A percentile compares a stretch with the other conserved stretches of the same genome.
phyloP scores from a whole-genome alignment of 139 green algal genomes.

The Chlorella sp. region DNA sequence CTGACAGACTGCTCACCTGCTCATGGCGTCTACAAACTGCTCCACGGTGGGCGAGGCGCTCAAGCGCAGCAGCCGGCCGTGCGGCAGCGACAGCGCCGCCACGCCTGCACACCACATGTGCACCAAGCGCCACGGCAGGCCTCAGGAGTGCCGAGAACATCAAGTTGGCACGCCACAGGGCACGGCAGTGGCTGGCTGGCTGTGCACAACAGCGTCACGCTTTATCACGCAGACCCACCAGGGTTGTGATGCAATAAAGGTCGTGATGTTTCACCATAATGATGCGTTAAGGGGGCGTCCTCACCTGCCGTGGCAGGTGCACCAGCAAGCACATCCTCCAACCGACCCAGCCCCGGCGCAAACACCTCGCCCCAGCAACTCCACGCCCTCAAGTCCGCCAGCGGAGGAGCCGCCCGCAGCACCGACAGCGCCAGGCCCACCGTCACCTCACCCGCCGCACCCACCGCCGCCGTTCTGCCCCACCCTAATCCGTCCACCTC shows the following conservation, averaged over 20 bases:
- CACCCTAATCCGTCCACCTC: too few relatives aligned
- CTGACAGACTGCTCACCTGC: not conserved
- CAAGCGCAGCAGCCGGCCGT: slow-evolving; percentile 6
- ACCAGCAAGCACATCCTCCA: slow-evolving; percentile 23
- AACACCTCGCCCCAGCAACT: slow-evolving; percentile 16
- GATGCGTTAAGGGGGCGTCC: too few relatives aligned
- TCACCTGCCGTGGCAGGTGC: too few relatives aligned
- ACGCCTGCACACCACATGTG: not conserved
- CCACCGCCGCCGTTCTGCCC: too few relatives aligned
- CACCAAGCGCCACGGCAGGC: too few relatives aligned
- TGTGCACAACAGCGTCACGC: too few relatives aligned
- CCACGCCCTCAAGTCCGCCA: slow-evolving; percentile 15
- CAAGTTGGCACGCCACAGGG: too few relatives aligned
- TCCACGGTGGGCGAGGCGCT: not conserved
- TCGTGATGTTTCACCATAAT: too few relatives aligned
- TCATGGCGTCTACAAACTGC: not conserved
- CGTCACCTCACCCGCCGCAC: slow-evolving; percentile 5
- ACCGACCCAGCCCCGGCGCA: slow-evolving; percentile 17
- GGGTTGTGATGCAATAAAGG: too few relatives aligned
- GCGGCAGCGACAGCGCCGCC: not conserved
- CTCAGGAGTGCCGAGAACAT: too few relatives aligned
- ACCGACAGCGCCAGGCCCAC: slow-evolving; percentile 12
- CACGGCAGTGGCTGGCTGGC: too few relatives aligned
- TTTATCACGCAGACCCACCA: too few relatives aligned
- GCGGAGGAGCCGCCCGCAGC: slow-evolving; percentile 13